Evolutionary conservation across 2,329 filamentous ascomycete species (phyloP), one percentile per base, ranked within the genome.

Genomic region (Phaeosphaeria sp.): DNA sequence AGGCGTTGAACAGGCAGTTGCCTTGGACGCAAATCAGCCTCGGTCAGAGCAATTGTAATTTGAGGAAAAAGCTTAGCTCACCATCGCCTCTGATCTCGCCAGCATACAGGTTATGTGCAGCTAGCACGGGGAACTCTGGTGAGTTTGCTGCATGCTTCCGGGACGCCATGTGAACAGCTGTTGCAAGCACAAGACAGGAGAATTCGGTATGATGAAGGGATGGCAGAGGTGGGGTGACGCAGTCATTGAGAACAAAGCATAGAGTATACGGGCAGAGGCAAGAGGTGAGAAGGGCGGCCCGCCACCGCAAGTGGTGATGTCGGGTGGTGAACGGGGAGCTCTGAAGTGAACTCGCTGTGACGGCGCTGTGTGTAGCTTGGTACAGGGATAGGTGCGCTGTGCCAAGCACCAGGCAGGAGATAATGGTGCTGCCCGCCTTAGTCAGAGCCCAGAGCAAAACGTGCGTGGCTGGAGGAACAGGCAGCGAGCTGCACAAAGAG

Each of bases 1-100:
- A 80, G 60, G 87, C 87, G 74, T 87, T 86, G 79, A 90, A 90
- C 39, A 90, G 83, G 75, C 88, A 90, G 78, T 90, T 90, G 65
- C 87, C 88, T 90, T 61, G 56, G 64, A 43, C 57, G 27, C 39
- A 25, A 62, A 57, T 73, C 59, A 71, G 70, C 65, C 52, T 53
- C 24, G 36, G 48, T 25, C 22, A 51, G 27, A 50, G 36, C 62
- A 56, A 60, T 45, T 30, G 20, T 49, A 33, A 52, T 20, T 39
- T 39, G n/a, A n/a, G 33, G 13, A 40, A 20, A 36, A 51, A 63
- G 51, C 55, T 64, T 64, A 49, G 79, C 83, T 81, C 82, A 87
- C 88, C 87, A 77, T 89, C 87, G 57, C 87, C 88, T 60, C 80
- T 79, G 49, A 86, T 89, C 40, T 84, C 78, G 55, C 83, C 77